Conservation (phyloP, 192 early-diverging fungal species). For the Dissophora globulifera region DNA sequence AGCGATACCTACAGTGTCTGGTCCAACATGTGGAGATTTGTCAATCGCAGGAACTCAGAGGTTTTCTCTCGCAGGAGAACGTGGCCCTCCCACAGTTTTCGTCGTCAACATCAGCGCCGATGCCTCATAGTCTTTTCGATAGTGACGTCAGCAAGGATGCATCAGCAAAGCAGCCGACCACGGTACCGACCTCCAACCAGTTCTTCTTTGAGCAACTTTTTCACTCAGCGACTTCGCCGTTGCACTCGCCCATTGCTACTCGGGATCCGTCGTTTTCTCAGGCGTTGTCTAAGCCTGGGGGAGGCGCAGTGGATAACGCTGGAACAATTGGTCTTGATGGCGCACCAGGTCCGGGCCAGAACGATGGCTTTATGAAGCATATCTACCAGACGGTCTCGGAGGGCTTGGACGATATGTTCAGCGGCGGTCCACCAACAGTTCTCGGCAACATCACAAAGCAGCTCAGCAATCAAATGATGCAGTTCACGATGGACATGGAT, state of each 20-base stretch:
- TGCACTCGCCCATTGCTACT: constrained; percentile 1
- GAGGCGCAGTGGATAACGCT: background rate
- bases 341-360: background rate
- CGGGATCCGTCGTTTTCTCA: background rate
- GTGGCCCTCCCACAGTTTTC: constrained; percentile 54
- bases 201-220: constrained; percentile 46
- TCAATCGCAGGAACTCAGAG: constrained; percentile 66
- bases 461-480: constrained; percentile 70
- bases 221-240: constrained; percentile 30
- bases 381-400: constrained; percentile 82
- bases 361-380: constrained; percentile 67
- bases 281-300: background rate
- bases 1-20: constrained; percentile 77
- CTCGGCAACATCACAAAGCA: constrained; percentile 77
- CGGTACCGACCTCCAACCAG: constrained; percentile 4
- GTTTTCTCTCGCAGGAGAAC: constrained; percentile 78
- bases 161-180: background rate
- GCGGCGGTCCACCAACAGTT: constrained; percentile 68
- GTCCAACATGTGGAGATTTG: constrained; percentile 68
- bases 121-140: constrained; percentile 14
- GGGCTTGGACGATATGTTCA: constrained; percentile 75
- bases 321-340: constrained; percentile 1
- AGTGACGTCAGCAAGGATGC: background rate
- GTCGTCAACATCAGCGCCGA: background rate
- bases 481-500: constrained; percentile 51